Evolutionary conservation across 1,284 basidiomycete species (phyloP).

Genomic region (Ustilago loliicola): DNA sequence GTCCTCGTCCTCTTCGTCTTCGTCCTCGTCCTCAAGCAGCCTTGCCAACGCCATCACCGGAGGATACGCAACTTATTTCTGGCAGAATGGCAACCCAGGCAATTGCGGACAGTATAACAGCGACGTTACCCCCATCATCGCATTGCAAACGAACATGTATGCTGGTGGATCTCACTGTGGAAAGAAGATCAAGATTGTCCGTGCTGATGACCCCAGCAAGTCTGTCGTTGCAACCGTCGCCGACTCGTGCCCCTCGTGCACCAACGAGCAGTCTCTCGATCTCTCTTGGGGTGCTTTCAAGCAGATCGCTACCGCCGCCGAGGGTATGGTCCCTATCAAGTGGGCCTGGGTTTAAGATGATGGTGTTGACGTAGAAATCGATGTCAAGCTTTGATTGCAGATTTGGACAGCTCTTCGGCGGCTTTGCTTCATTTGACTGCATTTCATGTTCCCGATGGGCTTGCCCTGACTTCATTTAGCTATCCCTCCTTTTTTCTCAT

Average conservation of each 20-base stretch:
- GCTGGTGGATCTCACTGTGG: conserved; percentile 77
- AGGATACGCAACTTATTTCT: conserved; percentile 63
- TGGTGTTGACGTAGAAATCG: background rate
- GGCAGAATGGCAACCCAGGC: conserved; percentile 66
- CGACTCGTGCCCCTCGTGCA: conserved; percentile 73
- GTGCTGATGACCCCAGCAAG: conserved; percentile 71
- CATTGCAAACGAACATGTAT: conserved; percentile 53
- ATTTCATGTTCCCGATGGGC: background rate
- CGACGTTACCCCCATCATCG: conserved; percentile 57
- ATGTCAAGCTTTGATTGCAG: conserved; percentile 1
- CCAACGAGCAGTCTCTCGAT: conserved; percentile 78
- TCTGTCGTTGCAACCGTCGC: conserved; percentile 74
- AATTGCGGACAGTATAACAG: conserved; percentile 62
- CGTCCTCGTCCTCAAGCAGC: conserved; percentile 18
- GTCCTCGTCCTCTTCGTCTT: conserved; percentile 7
- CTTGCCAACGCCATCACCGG: conserved; percentile 35
- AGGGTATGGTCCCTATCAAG: conserved; percentile 75
- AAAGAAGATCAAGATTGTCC: conserved; percentile 76
- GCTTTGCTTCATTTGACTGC: background rate
- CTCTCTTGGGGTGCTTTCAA: conserved; percentile 82
- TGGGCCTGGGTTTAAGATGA: conserved; percentile 49
- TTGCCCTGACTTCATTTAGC: background rate
- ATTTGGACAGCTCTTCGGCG: background rate
- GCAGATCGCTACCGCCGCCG: conserved; percentile 74
- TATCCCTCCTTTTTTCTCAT: background rate